Conservation (phyloP, 2,329 filamentous ascomycete genomes). For the Curvularia sp. region DNA sequence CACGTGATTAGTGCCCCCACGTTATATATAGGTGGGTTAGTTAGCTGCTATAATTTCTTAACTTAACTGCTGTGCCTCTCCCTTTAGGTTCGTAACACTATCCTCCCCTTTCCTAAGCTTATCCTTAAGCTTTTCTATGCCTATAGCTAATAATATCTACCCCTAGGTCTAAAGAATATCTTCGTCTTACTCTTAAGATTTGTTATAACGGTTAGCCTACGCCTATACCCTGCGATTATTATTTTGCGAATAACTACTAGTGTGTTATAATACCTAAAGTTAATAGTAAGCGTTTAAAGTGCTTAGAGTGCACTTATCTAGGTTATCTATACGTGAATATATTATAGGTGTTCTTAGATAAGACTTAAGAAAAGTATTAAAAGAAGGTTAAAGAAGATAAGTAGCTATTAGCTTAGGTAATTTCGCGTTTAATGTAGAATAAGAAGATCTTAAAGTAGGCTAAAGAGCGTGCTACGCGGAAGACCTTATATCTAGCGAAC, state of each 20-base stretch:
- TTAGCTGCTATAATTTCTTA: no score
- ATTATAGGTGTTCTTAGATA: neutral
- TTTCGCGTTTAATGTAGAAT: neutral
- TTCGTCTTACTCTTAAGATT: neutral
- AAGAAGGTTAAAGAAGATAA: neutral
- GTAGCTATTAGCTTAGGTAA: neutral
- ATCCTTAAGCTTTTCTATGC: neutral
- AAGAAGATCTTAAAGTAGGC: neutral
- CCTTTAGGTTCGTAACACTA: neutral
- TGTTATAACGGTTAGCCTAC: neutral
- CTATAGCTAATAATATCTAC: neutral
- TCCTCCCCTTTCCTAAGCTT: neutral
- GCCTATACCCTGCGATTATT: neutral
- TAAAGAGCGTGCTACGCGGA: neutral
- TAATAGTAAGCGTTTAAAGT: neutral
- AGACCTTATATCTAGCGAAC: neutral
- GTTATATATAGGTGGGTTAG: neutral
- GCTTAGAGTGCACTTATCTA: neutral
- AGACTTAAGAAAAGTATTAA: neutral
- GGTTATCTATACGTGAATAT: neutral
- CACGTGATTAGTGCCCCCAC: no score
- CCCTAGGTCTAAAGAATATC: neutral
- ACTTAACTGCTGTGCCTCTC: no score
- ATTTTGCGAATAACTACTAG: neutral
- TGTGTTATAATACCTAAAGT: neutral